phyloP scores from a whole-genome alignment of 2,329 filamentous ascomycete genomes.

The Botryotinia narcissicola region DNA sequence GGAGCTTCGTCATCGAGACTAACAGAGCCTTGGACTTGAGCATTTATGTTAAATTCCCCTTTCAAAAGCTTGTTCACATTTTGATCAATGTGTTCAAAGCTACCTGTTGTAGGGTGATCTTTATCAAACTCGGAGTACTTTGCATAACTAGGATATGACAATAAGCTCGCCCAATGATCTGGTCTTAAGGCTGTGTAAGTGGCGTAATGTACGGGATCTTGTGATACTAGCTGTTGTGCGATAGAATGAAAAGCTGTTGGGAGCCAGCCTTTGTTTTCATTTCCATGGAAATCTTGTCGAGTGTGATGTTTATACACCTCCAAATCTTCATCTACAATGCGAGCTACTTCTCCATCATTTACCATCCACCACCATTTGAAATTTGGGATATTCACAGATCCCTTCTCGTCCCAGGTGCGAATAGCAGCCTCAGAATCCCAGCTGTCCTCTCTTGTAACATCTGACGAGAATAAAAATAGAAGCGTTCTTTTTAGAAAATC shows the following conservation, averaged over 20 bases:
- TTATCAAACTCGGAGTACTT: constrained; percentile 1
- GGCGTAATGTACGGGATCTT: neutral
- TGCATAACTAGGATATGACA: neutral
- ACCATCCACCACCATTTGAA: neutral
- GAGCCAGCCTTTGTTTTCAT: neutral
- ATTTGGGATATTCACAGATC: neutral
- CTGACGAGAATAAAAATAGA: neutral
- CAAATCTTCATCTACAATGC: neutral
- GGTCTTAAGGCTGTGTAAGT: neutral
- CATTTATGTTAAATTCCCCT: neutral
- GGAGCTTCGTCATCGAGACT: constrained; percentile 2
- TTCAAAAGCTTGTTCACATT: neutral
- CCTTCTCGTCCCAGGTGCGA: neutral
- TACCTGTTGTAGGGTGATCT: neutral
- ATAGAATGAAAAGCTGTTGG: neutral
- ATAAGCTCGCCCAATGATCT: neutral
- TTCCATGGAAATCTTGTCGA: neutral
- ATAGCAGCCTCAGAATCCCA: neutral
- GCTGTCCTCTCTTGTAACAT: neutral
- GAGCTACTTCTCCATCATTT: neutral
- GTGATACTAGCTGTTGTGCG: neutral
- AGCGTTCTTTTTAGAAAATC: neutral
- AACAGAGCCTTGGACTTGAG: neutral
- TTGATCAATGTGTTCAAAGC: neutral
- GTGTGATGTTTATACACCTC: constrained; percentile 7